phyloP scores from a whole-genome alignment of 2,329 filamentous ascomycete genomes.

The Trichoderma arundinaceum region DNA sequence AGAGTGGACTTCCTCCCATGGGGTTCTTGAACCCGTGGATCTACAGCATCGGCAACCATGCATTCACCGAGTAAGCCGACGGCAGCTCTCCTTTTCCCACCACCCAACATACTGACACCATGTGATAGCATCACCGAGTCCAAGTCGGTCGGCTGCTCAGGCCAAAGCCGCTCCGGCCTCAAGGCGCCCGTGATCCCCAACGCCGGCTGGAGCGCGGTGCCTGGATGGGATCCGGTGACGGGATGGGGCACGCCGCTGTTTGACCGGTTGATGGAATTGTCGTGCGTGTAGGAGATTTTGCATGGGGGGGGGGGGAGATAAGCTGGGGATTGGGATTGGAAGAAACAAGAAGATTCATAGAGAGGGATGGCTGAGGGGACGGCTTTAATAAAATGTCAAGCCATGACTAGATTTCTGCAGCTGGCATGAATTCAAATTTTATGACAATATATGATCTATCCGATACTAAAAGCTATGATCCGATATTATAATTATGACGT shows the following conservation, averaged over 20 bases:
- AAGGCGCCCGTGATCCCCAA: slow-evolving; percentile 38
- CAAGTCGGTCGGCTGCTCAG: slow-evolving; percentile 43
- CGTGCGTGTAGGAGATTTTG: not conserved
- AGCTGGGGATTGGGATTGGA: too few species aligned
- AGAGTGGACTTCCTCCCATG: slow-evolving; percentile 57
- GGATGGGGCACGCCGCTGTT: slow-evolving; percentile 33
- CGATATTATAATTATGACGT: too few species aligned
- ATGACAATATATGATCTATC: too few species aligned
- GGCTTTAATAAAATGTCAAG: too few species aligned
- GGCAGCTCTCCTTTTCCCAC: not conserved
- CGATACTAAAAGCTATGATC: too few species aligned
- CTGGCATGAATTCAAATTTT: too few species aligned
- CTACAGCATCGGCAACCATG: slow-evolving; percentile 48
- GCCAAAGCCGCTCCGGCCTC: slow-evolving; percentile 37
- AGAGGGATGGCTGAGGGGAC: too few species aligned
- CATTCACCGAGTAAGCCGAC: slow-evolving; percentile 46
- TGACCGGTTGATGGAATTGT: slow-evolving; percentile 29
- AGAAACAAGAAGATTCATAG: too few species aligned
- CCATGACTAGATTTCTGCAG: too few species aligned
- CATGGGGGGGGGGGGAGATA: too few species aligned
- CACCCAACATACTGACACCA: slow-evolving; percentile 20
- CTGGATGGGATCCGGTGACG: slow-evolving; percentile 33
- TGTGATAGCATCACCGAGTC: slow-evolving; percentile 45
- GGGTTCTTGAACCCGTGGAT: slow-evolving; percentile 69
- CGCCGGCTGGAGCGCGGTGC: slow-evolving; percentile 31